phyloP scores from a whole-genome alignment of 495 filamentous ascomycete species.

The Endocarpon pusillum region DNA sequence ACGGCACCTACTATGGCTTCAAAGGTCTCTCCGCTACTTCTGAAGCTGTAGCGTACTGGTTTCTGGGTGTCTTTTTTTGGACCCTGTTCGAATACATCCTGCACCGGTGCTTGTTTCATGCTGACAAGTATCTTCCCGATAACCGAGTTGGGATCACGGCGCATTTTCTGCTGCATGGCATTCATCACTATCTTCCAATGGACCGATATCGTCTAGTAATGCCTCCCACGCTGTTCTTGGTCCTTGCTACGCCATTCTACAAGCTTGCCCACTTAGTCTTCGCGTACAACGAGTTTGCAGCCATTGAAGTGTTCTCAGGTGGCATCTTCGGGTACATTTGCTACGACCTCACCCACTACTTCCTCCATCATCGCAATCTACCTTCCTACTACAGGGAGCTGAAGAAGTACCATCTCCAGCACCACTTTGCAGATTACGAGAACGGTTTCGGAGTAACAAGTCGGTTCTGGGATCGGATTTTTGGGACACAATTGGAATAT shows the following conservation, averaged over 20 bases:
- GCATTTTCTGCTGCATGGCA: constrained; percentile 90
- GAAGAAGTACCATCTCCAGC: constrained; percentile 92
- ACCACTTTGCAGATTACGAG: constrained; percentile 93
- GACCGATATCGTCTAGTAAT: constrained; percentile 93
- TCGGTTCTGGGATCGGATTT: constrained; percentile 86
- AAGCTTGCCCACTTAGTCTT: constrained; percentile 76
- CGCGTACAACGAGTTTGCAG: constrained; percentile 71
- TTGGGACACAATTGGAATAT: constrained; percentile 61
- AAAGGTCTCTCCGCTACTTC: constrained; percentile 32
- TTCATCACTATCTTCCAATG: constrained; percentile 98
- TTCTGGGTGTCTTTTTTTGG: constrained; percentile 59
- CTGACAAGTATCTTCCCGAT: constrained; percentile 86
- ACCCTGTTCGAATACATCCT: constrained; percentile 78
- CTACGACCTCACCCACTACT: constrained; percentile 97
- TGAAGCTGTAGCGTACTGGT: constrained; percentile 37
- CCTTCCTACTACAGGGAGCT: constrained; percentile 73
- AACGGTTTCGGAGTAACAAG: constrained; percentile 99
- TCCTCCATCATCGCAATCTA: constrained; percentile 92
- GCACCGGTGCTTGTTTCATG: constrained; percentile 87
- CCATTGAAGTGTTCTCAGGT: constrained; percentile 61
- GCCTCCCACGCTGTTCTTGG: constrained; percentile 79
- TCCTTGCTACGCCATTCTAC: constrained; percentile 81
- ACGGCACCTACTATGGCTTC: constrained; percentile 51
- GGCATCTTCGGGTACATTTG: constrained; percentile 90
- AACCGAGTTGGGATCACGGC: constrained; percentile 74